A percentile compares a stretch with the other conserved stretches of the same genome.
These are phyloP conservation scores for Ustilago hordei DNA, from an alignment of 1,284 basidiomycete species.

Conservation along the genomic window DNA sequence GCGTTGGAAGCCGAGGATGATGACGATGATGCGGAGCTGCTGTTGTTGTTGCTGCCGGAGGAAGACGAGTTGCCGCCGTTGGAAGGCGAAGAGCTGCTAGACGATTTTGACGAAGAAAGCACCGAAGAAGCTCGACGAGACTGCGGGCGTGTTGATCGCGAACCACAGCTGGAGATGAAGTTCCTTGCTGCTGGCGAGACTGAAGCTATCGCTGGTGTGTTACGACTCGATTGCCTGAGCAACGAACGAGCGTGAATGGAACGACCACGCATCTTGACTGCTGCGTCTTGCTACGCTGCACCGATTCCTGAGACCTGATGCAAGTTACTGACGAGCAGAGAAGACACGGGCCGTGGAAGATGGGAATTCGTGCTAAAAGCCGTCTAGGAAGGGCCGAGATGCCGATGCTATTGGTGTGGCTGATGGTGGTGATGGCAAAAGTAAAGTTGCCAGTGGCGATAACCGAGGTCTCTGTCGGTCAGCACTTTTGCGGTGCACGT, in stretches of 20 bases:
- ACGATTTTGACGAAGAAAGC: conserved; percentile 44
- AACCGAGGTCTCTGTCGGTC: neutral
- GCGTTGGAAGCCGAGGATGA: conserved; percentile 32
- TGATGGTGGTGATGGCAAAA: neutral
- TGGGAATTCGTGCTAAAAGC: neutral
- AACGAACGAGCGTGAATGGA: conserved; percentile 48
- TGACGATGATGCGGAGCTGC: conserved; percentile 34
- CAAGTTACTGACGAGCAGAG: conserved; percentile 12
- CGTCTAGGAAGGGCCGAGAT: conserved; percentile 1
- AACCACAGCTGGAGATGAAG: conserved; percentile 40
- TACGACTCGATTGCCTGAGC: conserved; percentile 34
- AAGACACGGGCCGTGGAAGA: neutral
- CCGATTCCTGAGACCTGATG: conserved; percentile 5
- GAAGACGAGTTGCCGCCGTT: conserved; percentile 35
- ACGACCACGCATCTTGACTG: conserved; percentile 44
- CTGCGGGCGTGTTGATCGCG: conserved; percentile 29
- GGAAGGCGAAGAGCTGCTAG: conserved; percentile 25
- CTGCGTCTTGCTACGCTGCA: conserved; percentile 17
- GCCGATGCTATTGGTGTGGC: neutral
- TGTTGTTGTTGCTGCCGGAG: conserved; percentile 21
- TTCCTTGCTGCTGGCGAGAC: conserved; percentile 17
- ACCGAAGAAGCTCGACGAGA: conserved; percentile 36
- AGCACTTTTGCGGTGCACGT: neutral
- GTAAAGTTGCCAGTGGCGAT: conserved; percentile 3
- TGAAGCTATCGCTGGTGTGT: conserved; percentile 25